A percentile compares a stretch with the other conserved stretches of the same genome.
Conservation (phyloP, 371 early-diverging fungal species). For the Mucor saturninus region DNA sequence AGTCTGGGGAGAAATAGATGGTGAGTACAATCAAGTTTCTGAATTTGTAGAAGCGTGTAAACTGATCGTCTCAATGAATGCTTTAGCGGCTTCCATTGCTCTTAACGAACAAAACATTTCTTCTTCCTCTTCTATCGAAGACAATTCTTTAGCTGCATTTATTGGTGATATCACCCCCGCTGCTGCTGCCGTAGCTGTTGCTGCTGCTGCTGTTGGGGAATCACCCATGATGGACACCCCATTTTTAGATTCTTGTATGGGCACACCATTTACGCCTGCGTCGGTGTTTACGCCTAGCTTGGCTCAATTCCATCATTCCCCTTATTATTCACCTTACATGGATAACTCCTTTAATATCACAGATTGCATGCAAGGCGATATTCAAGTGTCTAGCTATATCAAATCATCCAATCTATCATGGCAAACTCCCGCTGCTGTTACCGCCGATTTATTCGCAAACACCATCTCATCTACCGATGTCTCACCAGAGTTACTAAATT, state of each 20-base stretch:
- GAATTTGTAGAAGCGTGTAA: constrained; percentile 29
- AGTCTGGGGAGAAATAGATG: constrained; percentile 22
- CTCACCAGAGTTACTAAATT: neutral
- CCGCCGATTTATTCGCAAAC: constrained; percentile 5
- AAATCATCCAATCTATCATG: constrained; percentile 18
- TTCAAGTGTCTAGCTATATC: constrained; percentile 34
- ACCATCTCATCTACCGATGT: constrained; percentile 1
- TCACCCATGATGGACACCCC: constrained; percentile 45
- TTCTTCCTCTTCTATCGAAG: constrained; percentile 7
- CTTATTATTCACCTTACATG: constrained; percentile 32
- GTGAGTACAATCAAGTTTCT: constrained; percentile 23
- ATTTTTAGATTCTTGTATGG: constrained; percentile 35
- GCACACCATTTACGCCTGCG: constrained; percentile 46
- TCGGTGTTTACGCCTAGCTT: constrained; percentile 39
- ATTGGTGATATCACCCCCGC: constrained; percentile 32
- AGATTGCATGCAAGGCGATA: constrained; percentile 21
- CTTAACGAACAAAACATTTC: neutral
- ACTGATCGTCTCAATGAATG: constrained; percentile 22
- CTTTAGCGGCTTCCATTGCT: constrained; percentile 11
- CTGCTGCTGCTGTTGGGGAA: constrained; percentile 24
- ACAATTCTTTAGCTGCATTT: constrained; percentile 16
- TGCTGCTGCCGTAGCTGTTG: constrained; percentile 32
- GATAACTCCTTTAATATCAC: neutral
- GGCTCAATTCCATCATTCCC: constrained; percentile 27
- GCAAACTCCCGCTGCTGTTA: constrained; percentile 11